Evolutionary conservation across 257 asterid species (phyloP), one percentile per base, ranked within the genome.

Genomic region (Solanum stenotomum): DNA sequence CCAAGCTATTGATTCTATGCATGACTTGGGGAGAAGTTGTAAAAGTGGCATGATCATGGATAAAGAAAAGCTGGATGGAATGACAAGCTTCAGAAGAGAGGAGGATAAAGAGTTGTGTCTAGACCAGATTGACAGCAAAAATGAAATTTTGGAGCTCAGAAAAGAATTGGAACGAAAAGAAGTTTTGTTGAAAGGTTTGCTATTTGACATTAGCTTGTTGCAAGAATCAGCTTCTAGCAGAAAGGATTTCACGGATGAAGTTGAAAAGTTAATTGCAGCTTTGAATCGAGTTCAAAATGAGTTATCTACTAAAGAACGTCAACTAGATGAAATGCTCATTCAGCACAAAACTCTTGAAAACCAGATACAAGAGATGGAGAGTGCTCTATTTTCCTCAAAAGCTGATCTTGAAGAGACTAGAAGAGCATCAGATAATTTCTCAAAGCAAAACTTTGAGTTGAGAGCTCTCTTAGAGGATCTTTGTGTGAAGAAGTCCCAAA

Each of bases 221-320:
- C 99, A 96, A 91, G 99, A 96, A 90, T 94, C 95, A 87, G 93
- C 96, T 85, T 93, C 97, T 89, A 88, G 91, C 91, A 92, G 93
- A 92, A 95, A 90, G 88, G 98, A 96, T 86, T 89, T 90, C 88
- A 93, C 91, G 88, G 95, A 94, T 92, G 99, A 94, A 90, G 89
- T 91, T 84, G 94, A 92, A 87, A 93, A 91, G 94, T 90, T 94
- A 87, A 90, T 85, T 76, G 81, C 68, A 52, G 92, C 94, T 83
- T 91, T 91, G 91, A 86, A 90, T 90, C 91, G 91, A 87, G 94
- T 91, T 89, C 94, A 91, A 92, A 86, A 91, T 49, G 95, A 96
- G 92, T 89, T 96, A 74, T 92, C 91, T 90, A 81, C 88, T 87
- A 95, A 92, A 92, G 90, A 89, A 44, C 85, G 70, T 87, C 93